These are phyloP conservation scores for Rhodamnia argentea DNA, from an alignment of 345 rosid species.

Conservation along the genomic window DNA sequence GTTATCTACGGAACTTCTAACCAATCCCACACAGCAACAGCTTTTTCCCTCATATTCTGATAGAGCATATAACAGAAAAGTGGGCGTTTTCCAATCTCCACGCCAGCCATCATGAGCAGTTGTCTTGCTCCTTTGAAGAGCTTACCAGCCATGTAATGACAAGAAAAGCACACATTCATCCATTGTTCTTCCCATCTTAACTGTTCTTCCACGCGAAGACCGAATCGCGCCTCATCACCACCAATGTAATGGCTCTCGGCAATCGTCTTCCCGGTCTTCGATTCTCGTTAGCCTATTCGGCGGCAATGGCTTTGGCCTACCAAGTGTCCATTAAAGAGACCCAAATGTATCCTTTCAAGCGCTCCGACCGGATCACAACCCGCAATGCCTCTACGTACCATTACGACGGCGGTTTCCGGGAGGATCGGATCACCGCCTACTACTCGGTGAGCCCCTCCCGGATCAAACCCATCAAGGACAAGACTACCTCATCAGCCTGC, in stretches of 20 bases:
- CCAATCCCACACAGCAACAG: not conserved
- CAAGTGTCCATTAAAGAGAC: not conserved
- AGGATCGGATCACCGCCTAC: conserved; percentile 16
- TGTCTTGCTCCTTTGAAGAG: not conserved
- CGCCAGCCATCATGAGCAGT: not conserved
- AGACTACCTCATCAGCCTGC: conserved; percentile 36
- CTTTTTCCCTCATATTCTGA: not conserved
- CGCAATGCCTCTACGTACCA: conserved; percentile 36
- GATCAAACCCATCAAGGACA: conserved; percentile 12
- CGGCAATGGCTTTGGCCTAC: not conserved
- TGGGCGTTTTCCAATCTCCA: not conserved
- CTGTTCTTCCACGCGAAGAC: not conserved
- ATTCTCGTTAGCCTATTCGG: not conserved
- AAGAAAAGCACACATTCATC: not conserved
- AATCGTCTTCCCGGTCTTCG: conserved; percentile 1
- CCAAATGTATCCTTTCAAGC: conserved; percentile 9
- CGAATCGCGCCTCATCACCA: not conserved
- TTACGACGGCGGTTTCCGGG: conserved; percentile 2
- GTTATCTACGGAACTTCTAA: not conserved
- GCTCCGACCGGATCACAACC: conserved; percentile 3
- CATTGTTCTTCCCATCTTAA: not conserved
- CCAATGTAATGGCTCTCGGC: not conserved
- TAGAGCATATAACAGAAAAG: not conserved
- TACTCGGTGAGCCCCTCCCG: conserved; percentile 27
- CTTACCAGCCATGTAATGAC: not conserved